These are phyloP conservation scores for Pelargonium fulgidum DNA, from an alignment of 441 rosid species.

Conservation along the genomic window DNA sequence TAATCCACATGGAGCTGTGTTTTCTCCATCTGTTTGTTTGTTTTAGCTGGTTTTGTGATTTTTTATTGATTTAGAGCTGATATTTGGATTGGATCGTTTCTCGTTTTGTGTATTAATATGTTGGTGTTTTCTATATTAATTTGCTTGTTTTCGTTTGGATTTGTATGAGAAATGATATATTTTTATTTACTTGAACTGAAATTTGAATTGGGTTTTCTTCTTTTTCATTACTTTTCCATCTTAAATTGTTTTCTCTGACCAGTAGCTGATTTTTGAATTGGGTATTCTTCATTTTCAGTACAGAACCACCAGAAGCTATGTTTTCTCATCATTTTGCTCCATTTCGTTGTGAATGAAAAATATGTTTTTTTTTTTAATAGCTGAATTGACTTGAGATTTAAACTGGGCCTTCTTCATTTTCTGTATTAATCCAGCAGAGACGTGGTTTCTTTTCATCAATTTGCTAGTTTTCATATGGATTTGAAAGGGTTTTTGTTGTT, in stretches of 20 bases:
- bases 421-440: background rate
- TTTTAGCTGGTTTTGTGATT: no score
- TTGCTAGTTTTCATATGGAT: background rate
- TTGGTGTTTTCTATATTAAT: background rate
- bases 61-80: no score
- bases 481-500: background rate
- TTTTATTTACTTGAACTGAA: background rate
- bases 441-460: background rate
- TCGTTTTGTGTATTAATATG: no score
- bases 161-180: background rate
- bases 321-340: no score
- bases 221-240: background rate
- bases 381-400: background rate
- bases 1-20: no score
- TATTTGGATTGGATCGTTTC: no score
- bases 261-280: background rate
- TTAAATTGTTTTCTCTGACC: background rate
- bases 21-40: no score
- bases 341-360: background rate
- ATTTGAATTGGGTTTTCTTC: background rate
- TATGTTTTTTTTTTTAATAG: background rate
- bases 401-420: slow-evolving; percentile 4
- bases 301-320: no score
- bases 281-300: no score
- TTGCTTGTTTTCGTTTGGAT: background rate